A percentile compares a stretch with the other conserved stretches of the same genome.
Conservation (phyloP, 2,329 filamentous ascomycete species). For the Hypoxylon sp. region DNA sequence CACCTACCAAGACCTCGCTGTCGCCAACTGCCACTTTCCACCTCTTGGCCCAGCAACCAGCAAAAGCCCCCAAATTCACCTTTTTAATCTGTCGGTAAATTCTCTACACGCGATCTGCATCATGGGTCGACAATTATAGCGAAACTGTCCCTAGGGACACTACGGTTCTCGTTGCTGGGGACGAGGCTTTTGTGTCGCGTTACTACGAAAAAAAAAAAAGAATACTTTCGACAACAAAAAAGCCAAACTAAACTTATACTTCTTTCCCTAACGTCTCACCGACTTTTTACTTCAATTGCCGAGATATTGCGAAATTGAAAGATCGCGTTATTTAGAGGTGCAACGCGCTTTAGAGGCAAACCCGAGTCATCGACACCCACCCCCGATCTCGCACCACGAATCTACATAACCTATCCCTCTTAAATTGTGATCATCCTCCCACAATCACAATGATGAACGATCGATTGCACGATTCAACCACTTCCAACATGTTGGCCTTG, state of each 20-base stretch:
- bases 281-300: conserved; percentile 16
- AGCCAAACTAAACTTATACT: conserved; percentile 10
- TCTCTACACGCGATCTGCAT: conserved; percentile 24
- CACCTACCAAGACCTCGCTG: conserved; percentile 28
- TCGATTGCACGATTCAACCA: conserved; percentile 52
- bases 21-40: conserved; percentile 23
- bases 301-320: conserved; percentile 21
- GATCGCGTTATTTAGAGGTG: conserved; percentile 20
- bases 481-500: conserved; percentile 60
- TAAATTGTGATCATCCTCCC: conserved; percentile 13
- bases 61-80: conserved; percentile 17
- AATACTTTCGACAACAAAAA: conserved; percentile 23
- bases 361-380: conserved; percentile 9
- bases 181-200: conserved; percentile 44
- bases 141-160: conserved; percentile 57
- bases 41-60: conserved; percentile 26
- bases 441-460: conserved; percentile 53
- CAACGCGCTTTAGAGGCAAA: conserved; percentile 15
- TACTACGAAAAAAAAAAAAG: conserved; percentile 35
- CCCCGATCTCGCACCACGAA: conserved; percentile 17
- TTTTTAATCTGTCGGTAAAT: conserved; percentile 26
- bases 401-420: conserved; percentile 13
- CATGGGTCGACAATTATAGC: conserved; percentile 54
- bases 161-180: conserved; percentile 44
- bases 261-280: conserved; percentile 1